These are phyloP conservation scores for Perkinsus olseni DNA, from an alignment of 169 alveolate genomes.

Conservation along the genomic window DNA sequence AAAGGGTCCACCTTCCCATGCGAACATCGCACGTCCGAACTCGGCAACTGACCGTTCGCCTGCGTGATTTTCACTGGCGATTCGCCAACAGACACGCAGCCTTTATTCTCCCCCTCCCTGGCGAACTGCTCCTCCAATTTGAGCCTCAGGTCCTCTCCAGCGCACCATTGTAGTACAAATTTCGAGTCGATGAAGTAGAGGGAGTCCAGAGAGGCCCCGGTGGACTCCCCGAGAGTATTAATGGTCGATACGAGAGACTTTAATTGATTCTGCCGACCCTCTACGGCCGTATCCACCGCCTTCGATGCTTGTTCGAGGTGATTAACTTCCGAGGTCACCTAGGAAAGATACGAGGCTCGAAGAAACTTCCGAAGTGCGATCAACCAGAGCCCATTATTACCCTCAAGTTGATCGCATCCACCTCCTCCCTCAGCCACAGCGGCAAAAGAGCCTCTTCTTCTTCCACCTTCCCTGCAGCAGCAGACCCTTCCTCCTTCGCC, in stretches of 20 bases:
- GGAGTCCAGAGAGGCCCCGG: neutral
- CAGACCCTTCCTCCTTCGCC: neutral
- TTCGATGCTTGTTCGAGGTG: neutral
- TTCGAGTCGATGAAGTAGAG: neutral
- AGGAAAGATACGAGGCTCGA: too few relatives aligned
- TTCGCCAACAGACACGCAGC: neutral
- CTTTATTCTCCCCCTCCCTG: neutral
- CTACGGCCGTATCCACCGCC: neutral
- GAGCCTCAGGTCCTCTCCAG: neutral
- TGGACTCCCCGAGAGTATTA: neutral
- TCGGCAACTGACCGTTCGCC: neutral
- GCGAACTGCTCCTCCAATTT: neutral
- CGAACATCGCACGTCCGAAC: neutral
- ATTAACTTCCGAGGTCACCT: neutral
- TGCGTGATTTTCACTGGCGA: neutral
- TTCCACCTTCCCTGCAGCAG: neutral
- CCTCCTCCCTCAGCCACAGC: neutral
- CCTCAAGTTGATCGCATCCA: neutral
- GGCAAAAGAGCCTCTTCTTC: neutral
- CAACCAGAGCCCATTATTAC: neutral
- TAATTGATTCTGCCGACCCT: neutral
- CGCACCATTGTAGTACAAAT: neutral
- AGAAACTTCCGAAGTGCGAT: neutral
- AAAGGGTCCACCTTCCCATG: neutral
- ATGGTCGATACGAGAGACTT: neutral